Percentiles rank a stretch among this genome's conserved stretches.
phyloP scores from a whole-genome alignment of 1,284 basidiomycete species.

The Ceratobasidium sp. region DNA sequence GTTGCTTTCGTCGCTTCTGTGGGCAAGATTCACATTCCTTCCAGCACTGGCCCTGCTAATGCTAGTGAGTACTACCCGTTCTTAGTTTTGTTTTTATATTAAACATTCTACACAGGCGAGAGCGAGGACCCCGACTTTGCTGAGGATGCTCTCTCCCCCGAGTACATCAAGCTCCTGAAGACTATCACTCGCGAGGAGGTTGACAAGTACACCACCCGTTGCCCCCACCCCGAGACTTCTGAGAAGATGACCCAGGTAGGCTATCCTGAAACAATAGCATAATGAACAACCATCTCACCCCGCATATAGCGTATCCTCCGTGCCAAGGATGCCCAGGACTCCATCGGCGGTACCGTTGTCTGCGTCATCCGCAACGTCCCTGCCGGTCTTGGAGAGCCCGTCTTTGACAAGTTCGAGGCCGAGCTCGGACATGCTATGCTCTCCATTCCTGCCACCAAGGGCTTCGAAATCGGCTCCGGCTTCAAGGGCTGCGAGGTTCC shows the following conservation, averaged over 20 bases:
- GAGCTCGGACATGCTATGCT: conserved; percentile 97
- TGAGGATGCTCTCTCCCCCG: conserved; percentile 79
- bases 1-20: conserved; percentile 97
- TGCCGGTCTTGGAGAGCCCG: conserved; percentile 92
- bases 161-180: conserved; percentile 80
- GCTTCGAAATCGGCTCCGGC: conserved; percentile 96
- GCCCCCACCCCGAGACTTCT: conserved; percentile 87
- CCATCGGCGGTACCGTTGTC: conserved; percentile 95
- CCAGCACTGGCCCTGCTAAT: conserved; percentile 53
- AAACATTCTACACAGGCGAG: conserved; percentile 46
- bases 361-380: conserved; percentile 93
- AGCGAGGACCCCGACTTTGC: conserved; percentile 69
- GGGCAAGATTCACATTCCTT: conserved; percentile 85
- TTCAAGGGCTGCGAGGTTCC: conserved; percentile 96
- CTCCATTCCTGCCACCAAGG: conserved; percentile 97
- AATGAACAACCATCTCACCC: neutral
- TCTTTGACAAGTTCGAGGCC: conserved; percentile 99
- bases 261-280: neutral
- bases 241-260: conserved; percentile 86
- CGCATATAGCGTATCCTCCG: conserved; percentile 79
- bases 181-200: conserved; percentile 86
- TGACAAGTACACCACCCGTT: conserved; percentile 86
- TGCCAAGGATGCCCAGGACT: conserved; percentile 89
- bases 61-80: conserved; percentile 46
- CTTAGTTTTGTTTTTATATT: neutral